Base-by-base conservation (phyloP, 768 basidiomycete species). In the Rhizopogon sp. region DNA sequence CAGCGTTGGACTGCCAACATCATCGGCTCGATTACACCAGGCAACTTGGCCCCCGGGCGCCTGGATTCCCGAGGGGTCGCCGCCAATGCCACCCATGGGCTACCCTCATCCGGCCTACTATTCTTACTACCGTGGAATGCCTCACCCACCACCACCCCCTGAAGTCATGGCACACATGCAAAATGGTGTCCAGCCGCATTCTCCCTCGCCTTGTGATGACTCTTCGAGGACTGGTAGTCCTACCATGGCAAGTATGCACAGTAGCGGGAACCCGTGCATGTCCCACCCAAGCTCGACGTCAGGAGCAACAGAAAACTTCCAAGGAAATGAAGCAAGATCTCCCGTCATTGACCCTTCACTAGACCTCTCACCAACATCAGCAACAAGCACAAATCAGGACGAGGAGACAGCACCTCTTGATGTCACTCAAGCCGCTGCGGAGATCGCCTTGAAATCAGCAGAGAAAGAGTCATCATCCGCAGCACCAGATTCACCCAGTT, bases 1-100 rank as follows among this genome's bases (percentile, higher is more conserved):
- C 40, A 64, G 50, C 5, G 66, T 77, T 35, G 75, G 70, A 29
- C 72, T 80, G 41, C 83, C 83, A 22, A 83, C 81, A 5, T 83
- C 83, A 35, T 75, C 80, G 8, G 70, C 81, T 4, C 70, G 82
- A 50, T 58, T 76, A 50, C 74, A 77, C 58, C 64, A 71, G 47
- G 64, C 75, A 42, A 73, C 66, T 54, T 82, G 74, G 78, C 66
- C 66, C 17, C 69, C 65, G 57, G 66, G 76, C 29, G 71, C 74
- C 43, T 64, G 49, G 13, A 37, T 49, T 25, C 53, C 35, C 66
- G 76, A 57, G 73, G 76, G 79, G 56, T 62, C 65, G 62, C 63
- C 70, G 2, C 64, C 72, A 22, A 56, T 64, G 46, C 59, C 66
- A 39, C 67, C 70, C 17, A 66, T 72, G 29, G 72, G 72, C 51